These are phyloP conservation scores for Dispira parvispora DNA, from an alignment of 192 early-diverging fungal species.

Conservation along the genomic window DNA sequence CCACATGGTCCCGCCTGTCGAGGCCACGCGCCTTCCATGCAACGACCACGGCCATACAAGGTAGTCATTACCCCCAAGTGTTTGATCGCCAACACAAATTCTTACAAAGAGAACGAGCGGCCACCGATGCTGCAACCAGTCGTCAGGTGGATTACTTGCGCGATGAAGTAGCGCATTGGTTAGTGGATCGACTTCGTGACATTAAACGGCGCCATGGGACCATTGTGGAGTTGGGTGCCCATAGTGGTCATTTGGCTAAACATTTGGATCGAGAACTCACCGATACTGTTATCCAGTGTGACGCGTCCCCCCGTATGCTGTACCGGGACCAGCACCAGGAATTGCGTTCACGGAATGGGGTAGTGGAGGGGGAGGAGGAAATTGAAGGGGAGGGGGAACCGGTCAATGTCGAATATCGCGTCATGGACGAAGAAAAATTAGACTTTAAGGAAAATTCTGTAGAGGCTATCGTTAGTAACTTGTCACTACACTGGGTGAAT, in stretches of 20 bases:
- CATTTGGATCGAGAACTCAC: conserved; percentile 64
- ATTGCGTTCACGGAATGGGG: conserved; percentile 19
- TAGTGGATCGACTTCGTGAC: conserved; percentile 81
- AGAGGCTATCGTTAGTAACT: conserved; percentile 72
- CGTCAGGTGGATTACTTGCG: conserved; percentile 77
- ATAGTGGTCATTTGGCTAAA: conserved; percentile 76
- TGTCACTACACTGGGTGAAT: conserved; percentile 92
- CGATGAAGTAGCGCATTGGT: conserved; percentile 73
- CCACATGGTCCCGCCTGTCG: too few relatives aligned
- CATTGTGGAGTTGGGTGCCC: conserved; percentile 79
- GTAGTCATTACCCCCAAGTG: conserved; percentile 20
- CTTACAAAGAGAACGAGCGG: conserved; percentile 61
- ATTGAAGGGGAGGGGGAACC: conserved; percentile 2
- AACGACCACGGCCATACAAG: too few relatives aligned
- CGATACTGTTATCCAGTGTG: conserved; percentile 74
- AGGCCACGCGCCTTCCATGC: too few relatives aligned
- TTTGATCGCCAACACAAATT: conserved; percentile 71
- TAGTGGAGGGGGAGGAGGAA: conserved; percentile 12
- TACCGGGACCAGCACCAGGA: conserved; percentile 23
- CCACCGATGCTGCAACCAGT: conserved; percentile 31
- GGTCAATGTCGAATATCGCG: conserved; percentile 57
- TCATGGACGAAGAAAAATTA: conserved; percentile 72
- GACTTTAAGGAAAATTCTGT: conserved; percentile 70
- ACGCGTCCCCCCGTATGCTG: conserved; percentile 45
- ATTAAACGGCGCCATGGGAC: conserved; percentile 75